Conservation (phyloP, 768 basidiomycete species). For the Mrakia blollopis region DNA sequence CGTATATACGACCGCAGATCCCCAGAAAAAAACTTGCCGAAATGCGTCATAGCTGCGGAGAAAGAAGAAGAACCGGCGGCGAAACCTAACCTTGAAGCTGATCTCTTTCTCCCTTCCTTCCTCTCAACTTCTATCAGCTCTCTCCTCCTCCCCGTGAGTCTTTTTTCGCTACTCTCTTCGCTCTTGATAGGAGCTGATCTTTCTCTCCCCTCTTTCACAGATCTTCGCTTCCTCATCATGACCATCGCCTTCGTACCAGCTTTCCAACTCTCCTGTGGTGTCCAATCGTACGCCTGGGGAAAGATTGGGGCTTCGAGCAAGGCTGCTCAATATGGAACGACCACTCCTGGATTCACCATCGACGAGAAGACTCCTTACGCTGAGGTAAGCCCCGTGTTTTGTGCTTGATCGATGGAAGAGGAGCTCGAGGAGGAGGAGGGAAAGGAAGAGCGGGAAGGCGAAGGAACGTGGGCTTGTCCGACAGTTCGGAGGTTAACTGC, state of each 20-base stretch:
- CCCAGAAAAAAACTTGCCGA: too few species aligned
- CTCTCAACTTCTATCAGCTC: background rate
- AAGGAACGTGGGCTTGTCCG: background rate
- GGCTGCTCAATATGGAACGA: constrained; percentile 79
- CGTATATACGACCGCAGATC: too few species aligned
- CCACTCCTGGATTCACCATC: constrained; percentile 60
- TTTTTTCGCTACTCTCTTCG: background rate
- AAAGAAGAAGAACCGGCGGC: background rate
- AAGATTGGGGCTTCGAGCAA: constrained; percentile 51
- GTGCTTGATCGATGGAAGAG: background rate
- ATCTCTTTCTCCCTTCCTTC: background rate
- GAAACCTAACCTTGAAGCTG: background rate
- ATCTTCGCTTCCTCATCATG: background rate
- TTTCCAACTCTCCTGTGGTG: constrained; percentile 31
- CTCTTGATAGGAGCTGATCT: background rate
- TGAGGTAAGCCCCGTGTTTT: constrained; percentile 60
- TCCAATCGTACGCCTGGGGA: constrained; percentile 34
- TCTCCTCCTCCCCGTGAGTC: background rate
- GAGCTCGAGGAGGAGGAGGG: background rate
- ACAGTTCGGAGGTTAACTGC: background rate
- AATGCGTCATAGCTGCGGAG: too few species aligned
- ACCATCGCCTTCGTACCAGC: constrained; percentile 10
- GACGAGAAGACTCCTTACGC: constrained; percentile 78
- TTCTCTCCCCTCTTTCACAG: background rate
- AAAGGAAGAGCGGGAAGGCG: background rate